A percentile compares a stretch with the other conserved stretches of the same genome.
Evolutionary conservation across 2,329 filamentous ascomycete species (phyloP).

Genomic region (Dichotomopilus funicola): DNA sequence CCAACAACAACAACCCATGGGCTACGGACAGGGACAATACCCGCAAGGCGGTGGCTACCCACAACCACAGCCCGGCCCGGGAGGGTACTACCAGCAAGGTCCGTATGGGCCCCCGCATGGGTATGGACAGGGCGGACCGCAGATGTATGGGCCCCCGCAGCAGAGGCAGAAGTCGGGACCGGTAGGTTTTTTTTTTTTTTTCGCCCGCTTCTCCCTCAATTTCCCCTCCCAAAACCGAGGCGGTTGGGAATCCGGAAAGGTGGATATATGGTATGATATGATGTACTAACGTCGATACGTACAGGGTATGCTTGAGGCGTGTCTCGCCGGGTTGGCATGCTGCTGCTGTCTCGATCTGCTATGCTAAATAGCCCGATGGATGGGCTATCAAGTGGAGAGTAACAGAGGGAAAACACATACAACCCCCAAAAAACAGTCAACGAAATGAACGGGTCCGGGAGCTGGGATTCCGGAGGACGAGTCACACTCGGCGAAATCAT

Average conservation of each 20-base stretch:
- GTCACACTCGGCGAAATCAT: too few species aligned
- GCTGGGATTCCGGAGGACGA: too few species aligned
- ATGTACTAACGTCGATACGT: neutral
- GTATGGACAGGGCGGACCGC: conserved; percentile 3
- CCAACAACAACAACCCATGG: conserved; percentile 27
- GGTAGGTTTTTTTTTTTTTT: conserved; percentile 24
- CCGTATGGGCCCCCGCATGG: conserved; percentile 28
- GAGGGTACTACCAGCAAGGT: conserved; percentile 22
- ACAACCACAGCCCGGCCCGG: conserved; percentile 28
- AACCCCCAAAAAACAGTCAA: too few species aligned
- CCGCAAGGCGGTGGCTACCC: conserved; percentile 35
- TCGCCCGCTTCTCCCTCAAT: neutral
- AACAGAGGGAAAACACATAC: too few species aligned
- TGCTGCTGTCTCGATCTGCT: conserved; percentile 53
- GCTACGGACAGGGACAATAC: conserved; percentile 36
- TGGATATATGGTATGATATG: neutral
- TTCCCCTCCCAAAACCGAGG: neutral
- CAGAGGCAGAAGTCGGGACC: conserved; percentile 22
- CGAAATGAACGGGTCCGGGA: too few species aligned
- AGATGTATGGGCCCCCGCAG: conserved; percentile 26
- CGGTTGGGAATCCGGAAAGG: neutral
- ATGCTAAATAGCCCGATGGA: conserved; percentile 34
- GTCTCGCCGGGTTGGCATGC: conserved; percentile 47
- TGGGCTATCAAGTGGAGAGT: too few species aligned
- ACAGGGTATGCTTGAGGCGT: conserved; percentile 36